A percentile compares a stretch with the other conserved stretches of the same genome.
Conservation (phyloP, 257 asterid species). For the Solanum lignicaule region DNA sequence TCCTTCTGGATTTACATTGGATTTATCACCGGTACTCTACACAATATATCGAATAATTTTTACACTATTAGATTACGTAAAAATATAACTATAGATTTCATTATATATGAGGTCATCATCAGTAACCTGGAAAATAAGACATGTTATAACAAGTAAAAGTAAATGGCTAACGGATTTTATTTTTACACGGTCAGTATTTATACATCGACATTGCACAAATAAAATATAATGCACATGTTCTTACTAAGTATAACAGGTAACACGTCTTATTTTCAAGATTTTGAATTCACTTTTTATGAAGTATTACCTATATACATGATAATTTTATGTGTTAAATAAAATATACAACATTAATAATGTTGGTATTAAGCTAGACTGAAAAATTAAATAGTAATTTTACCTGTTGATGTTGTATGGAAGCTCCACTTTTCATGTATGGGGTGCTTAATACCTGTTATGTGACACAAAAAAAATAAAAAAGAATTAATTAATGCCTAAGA, state of each 20-base stretch:
- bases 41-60: not conserved
- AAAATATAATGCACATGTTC: not conserved
- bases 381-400: slow-evolving; percentile 1
- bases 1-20: slow-evolving; percentile 43
- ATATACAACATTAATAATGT: too few relatives aligned
- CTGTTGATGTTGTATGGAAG: slow-evolving; percentile 57
- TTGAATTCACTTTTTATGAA: not conserved
- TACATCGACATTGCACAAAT: not conserved
- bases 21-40: slow-evolving; percentile 19
- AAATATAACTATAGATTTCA: not conserved
- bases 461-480: not conserved
- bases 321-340: not conserved
- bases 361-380: not conserved
- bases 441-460: slow-evolving; percentile 49
- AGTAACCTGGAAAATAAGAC: too few relatives aligned
- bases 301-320: not conserved
- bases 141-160: not conserved
- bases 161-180: too few relatives aligned
- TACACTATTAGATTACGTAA: too few relatives aligned
- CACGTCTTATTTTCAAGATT: too few relatives aligned
- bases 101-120: not conserved
- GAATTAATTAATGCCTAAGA: not conserved
- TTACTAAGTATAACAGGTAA: too few relatives aligned
- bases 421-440: slow-evolving; percentile 87
- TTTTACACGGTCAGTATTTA: not conserved